Conservation (phyloP, 1,284 basidiomycete genomes). For the Microbotryomycetes sp. region DNA sequence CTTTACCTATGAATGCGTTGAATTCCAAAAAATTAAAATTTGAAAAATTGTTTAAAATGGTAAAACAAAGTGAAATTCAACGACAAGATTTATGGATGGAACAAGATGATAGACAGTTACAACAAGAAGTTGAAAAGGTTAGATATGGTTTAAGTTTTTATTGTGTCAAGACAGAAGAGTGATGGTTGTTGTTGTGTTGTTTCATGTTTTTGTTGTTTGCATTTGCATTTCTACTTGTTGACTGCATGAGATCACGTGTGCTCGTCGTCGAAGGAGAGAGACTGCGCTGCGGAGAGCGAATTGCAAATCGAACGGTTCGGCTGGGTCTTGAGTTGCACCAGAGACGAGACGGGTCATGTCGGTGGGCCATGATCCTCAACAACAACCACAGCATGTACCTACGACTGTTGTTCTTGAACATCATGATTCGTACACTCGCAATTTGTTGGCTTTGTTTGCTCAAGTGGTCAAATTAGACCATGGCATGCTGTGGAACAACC, state of each 20-base stretch:
- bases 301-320: too few species aligned
- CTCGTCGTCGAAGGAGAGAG: too few species aligned
- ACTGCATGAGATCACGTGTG: too few species aligned
- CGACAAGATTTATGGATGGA: slow-evolving; percentile 60
- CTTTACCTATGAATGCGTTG: slow-evolving; percentile 64
- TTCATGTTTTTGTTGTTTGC: too few species aligned
- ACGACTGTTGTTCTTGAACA: slow-evolving; percentile 65
- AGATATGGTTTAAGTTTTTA: slow-evolving; percentile 76
- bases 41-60: slow-evolving; percentile 58
- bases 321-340: too few species aligned
- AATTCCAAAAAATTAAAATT: slow-evolving; percentile 63
- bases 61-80: slow-evolving; percentile 40
- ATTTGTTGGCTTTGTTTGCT: slow-evolving; percentile 41
- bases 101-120: slow-evolving; percentile 65
- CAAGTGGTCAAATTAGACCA: slow-evolving; percentile 49
- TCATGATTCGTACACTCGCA: slow-evolving; percentile 78
- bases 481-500: slow-evolving; percentile 44
- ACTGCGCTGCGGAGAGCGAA: too few species aligned
- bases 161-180: slow-evolving; percentile 66
- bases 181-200: too few species aligned
- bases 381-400: slow-evolving; percentile 8
- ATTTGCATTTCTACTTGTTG: too few species aligned
- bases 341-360: not conserved
- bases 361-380: not conserved
- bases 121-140: slow-evolving; percentile 67